Evolutionary conservation across 108 stramenopile genomes (phyloP), one percentile per base, ranked within the genome.

Genomic region (Cyclotella baltica): DNA sequence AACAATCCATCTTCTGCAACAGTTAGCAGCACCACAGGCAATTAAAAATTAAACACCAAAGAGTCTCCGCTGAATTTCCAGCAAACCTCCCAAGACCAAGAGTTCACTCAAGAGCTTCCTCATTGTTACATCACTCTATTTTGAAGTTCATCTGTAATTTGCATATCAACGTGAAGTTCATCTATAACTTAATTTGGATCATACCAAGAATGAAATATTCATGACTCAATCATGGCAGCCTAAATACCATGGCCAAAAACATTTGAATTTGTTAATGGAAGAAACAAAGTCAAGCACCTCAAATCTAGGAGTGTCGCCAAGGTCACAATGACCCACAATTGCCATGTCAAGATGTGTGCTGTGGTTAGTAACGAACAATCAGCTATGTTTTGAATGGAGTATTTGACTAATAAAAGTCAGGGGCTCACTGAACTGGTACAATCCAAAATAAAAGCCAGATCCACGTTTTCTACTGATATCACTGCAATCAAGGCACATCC

Each of bases 141-240:
- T 51, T 28, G 38, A 58, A 46, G 28, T 78, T 75, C 11, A 19
- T 57, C 30, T 68, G 46, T 15, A 83, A 72, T 52, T 83, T 63
- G 19, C 52, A 83, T 73, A 62, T 67, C 1, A 31, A 78, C 72
- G 31, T 62, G 78, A 10, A 76, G 78, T 23, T n/a, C n/a, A n/a
- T n/a, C n/a, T n/a, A n/a, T n/a, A n/a, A n/a, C n/a, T n/a, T n/a
- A n/a, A n/a, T n/a, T n/a, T n/a, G n/a, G n/a, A n/a, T n/a, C n/a
- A 86, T 73, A 5, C 64, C 85, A 20, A 72, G 73, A 23, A 76
- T 76, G 51, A 86, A 68, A 74, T 86, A 77, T 71, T 86, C 85
- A 30, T 72, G 77, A 31, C 38, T 38, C 20, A 78, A 72, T 16
- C 16, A 81, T 80, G 2, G 38, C 35, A 10, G 79, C 72, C 1